These are phyloP conservation scores for Sordaria brevicollis DNA, from an alignment of 495 filamentous ascomycete genomes.

Conservation along the genomic window DNA sequence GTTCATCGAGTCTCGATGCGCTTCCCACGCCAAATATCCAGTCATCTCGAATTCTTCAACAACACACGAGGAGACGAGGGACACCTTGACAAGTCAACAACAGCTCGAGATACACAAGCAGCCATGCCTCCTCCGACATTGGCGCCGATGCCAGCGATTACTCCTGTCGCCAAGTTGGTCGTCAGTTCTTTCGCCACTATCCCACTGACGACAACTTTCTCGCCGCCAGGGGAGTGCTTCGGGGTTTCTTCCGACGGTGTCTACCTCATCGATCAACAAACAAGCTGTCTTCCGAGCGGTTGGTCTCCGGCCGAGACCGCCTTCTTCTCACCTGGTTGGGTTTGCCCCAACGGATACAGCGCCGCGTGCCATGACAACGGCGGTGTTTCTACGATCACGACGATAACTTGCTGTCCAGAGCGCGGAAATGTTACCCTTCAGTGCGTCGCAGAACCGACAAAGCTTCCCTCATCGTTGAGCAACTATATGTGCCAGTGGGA, in stretches of 20 bases:
- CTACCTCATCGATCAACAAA: constrained; percentile 9
- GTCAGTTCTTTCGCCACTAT: constrained; percentile 7
- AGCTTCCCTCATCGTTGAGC: constrained; percentile 3
- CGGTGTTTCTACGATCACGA: constrained; percentile 13
- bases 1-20: not conserved
- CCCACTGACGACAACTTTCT: constrained; percentile 18
- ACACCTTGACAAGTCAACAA: not conserved
- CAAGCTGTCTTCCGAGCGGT: constrained; percentile 11
- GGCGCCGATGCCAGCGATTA: not conserved
- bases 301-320: constrained; percentile 7
- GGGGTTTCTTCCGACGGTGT: constrained; percentile 6
- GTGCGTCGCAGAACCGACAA: constrained; percentile 8
- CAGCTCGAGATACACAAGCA: not conserved
- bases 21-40: not conserved
- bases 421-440: constrained; percentile 2
- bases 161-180: not conserved
- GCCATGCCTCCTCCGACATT: not conserved
- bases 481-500: constrained; percentile 15
- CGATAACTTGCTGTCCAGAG: constrained; percentile 18
- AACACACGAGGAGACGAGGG: not conserved
- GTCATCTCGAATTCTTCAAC: not conserved
- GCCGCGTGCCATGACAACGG: constrained; percentile 10
- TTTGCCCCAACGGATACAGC: constrained; percentile 18
- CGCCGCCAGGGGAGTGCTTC: constrained; percentile 4
- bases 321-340: constrained; percentile 19